Evolutionary conservation across 1,284 basidiomycete species (phyloP).

Genomic region (Caloboletus inedulis): DNA sequence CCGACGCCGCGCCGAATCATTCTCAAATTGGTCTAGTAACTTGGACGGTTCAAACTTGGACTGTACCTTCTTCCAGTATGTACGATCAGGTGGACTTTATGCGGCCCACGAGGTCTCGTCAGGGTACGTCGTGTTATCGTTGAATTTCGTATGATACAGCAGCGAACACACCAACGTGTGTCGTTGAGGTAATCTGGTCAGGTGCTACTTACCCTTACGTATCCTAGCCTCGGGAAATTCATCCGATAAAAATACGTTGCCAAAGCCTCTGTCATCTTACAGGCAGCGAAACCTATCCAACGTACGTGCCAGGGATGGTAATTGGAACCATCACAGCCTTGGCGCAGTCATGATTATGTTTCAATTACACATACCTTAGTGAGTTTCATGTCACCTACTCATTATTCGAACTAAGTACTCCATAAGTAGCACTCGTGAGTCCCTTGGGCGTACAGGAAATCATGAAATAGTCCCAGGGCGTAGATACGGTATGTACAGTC

Average conservation of each 20-base stretch:
- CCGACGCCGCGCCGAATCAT: not conserved
- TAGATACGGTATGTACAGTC: too few relatives aligned
- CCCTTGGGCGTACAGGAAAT: not conserved
- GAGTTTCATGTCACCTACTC: not conserved
- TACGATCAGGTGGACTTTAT: slow-evolving; percentile 7
- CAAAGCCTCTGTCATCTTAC: not conserved
- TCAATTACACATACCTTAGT: slow-evolving; percentile 20
- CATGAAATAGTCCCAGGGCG: not conserved
- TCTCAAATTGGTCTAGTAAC: not conserved
- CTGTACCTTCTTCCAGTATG: not conserved
- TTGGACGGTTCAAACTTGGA: not conserved
- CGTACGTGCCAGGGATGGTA: not conserved
- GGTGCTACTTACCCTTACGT: not conserved
- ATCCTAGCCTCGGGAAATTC: not conserved
- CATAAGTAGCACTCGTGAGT: slow-evolving; percentile 12
- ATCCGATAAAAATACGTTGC: not conserved
- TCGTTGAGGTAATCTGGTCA: not conserved
- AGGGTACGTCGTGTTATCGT: not conserved
- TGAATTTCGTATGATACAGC: not conserved
- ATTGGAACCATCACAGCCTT: not conserved
- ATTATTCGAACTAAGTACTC: not conserved
- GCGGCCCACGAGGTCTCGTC: not conserved
- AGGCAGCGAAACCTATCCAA: not conserved
- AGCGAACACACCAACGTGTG: not conserved
- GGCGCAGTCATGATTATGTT: slow-evolving; percentile 15